Base-by-base conservation (phyloP, 176 grass and related monocot genomes). In the Hyparrhenia diplandra region DNA sequence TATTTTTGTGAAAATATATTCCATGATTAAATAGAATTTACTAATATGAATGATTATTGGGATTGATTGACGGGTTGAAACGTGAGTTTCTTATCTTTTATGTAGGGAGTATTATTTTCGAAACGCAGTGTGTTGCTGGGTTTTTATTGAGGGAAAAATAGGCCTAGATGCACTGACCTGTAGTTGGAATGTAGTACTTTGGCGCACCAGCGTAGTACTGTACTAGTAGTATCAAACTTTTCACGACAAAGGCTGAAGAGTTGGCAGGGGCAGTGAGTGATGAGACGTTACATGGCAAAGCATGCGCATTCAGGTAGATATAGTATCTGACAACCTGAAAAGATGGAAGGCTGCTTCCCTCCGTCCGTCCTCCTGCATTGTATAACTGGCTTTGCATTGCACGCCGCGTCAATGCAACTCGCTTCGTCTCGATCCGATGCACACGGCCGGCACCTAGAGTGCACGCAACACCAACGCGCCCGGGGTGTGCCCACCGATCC, bases 261-360 rank as follows among this genome's bases (percentile, higher is more conserved):
- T n/a, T n/a, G n/a, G n/a, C n/a, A n/a, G n/a, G n/a, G n/a, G n/a
- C n/a, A n/a, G n/a, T n/a, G n/a, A 80, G 84, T 27, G 84, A 86
- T 29, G 63, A 57, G 84, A 80, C 84, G 5, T 45, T 42, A 51
- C 84, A 66, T 66, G 34, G 45, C 69, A 80, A 69, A 13, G 40
- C 10, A 51, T 55, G 18, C n/a, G 1, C 11, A 14, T 32, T 71
- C 64, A 77, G 74, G 65, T 45, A 17, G 12, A 30, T n/a, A n/a
- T n/a, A n/a, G n/a, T n/a, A n/a, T n/a, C n/a, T n/a, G n/a, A n/a
- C n/a, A n/a, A n/a, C n/a, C n/a, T 9, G 54, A 58, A 58, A 24
- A 24, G 54, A 58, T 24, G 12, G 9, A 32, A 71, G 40, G 2
- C 66, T 34, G 47, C 23, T 40, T 10, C 27, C 69, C 29, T 41